Conservation (phyloP, 148 eudicot species). For the Polygonum maritimum region DNA sequence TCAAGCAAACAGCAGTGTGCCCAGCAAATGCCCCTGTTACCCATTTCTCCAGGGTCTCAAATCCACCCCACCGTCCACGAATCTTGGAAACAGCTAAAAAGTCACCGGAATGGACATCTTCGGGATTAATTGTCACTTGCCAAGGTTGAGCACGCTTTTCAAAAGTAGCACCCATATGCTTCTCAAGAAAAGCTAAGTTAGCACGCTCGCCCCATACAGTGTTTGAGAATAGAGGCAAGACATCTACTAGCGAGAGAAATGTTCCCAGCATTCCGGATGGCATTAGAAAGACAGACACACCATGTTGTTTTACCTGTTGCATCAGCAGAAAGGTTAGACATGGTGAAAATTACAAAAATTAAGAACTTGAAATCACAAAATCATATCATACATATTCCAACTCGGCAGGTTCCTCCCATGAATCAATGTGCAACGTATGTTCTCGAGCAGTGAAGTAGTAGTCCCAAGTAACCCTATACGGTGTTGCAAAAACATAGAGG, state of each 20-base stretch:
- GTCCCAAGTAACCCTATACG: slow-evolving; percentile 92
- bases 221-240: slow-evolving; percentile 81
- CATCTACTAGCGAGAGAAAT: slow-evolving; percentile 85
- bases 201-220: slow-evolving; percentile 88
- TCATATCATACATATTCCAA: slow-evolving; percentile 67
- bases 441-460: slow-evolving; percentile 76
- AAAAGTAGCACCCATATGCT: slow-evolving; percentile 92
- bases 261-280: slow-evolving; percentile 99
- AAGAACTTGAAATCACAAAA: slow-evolving; percentile 5
- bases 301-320: slow-evolving; percentile 93
- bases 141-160: slow-evolving; percentile 80
- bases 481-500: slow-evolving; percentile 93
- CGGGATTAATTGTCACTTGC: slow-evolving; percentile 60
- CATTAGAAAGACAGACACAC: slow-evolving; percentile 93
- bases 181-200: slow-evolving; percentile 71
- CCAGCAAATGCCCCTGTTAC: slow-evolving; percentile 99
- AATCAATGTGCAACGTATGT: slow-evolving; percentile 67
- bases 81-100: slow-evolving; percentile 95
- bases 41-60: slow-evolving; percentile 98
- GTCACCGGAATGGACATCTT: slow-evolving; percentile 93
- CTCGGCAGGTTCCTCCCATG: slow-evolving; percentile 97
- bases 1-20: slow-evolving; percentile 94
- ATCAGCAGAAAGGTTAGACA: slow-evolving; percentile 7
- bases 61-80: slow-evolving; percentile 99
- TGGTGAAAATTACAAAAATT: not conserved